phyloP scores from a whole-genome alignment of 441 rosid species.

The Eutrema salsugineum region DNA sequence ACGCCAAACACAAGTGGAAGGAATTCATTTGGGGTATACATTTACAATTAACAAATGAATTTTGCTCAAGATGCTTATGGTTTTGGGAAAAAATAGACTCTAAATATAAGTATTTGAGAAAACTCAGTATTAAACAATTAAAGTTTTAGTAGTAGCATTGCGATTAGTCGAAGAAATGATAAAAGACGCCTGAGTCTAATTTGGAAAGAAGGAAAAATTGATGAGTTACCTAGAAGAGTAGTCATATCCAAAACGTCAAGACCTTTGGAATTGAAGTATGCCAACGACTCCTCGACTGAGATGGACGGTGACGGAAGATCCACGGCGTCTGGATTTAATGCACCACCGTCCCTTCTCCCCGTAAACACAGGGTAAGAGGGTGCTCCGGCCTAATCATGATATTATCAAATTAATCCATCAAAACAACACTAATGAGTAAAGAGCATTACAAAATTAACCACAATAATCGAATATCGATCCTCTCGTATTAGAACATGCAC shows the following conservation, averaged over 20 bases:
- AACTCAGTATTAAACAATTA: background rate
- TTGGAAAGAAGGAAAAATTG: background rate
- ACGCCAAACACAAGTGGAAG: background rate
- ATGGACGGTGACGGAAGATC: slow-evolving; percentile 77
- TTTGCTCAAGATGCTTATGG: background rate
- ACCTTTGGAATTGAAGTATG: slow-evolving; percentile 61
- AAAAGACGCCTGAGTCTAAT: background rate
- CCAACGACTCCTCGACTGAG: slow-evolving; percentile 44
- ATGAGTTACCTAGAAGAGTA: slow-evolving; percentile 61
- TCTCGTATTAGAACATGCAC: background rate
- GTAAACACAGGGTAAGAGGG: slow-evolving; percentile 77
- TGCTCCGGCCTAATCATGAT: slow-evolving; percentile 63
- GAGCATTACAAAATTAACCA: background rate
- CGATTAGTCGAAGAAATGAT: background rate
- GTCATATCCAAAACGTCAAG: slow-evolving; percentile 61
- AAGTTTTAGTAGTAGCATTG: background rate
- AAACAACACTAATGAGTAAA: background rate
- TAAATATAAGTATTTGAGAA: background rate
- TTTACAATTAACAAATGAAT: background rate
- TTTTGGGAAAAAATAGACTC: background rate
- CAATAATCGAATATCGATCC: background rate
- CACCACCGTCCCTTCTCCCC: slow-evolving; percentile 71
- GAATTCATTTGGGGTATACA: background rate
- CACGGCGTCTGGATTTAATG: slow-evolving; percentile 45
- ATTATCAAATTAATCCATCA: background rate